Evolutionary conservation across 805 yeast genomes (phyloP).

Genomic region (Pichia insulana): DNA sequence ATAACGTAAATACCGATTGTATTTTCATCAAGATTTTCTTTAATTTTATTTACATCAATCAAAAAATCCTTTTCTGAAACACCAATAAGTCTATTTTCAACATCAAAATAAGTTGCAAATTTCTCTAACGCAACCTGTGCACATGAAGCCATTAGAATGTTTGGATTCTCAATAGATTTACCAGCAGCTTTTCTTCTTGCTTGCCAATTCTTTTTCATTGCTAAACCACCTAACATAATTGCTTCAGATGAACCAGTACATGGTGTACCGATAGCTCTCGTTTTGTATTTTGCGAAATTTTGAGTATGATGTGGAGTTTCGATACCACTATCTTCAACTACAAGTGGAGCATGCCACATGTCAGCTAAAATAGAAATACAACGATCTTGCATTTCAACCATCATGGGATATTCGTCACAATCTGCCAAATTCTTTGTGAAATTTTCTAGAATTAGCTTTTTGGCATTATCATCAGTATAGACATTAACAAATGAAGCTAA

Average conservation of each 20-base stretch:
- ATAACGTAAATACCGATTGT: conserved; percentile 88
- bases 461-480: conserved; percentile 43
- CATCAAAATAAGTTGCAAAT: conserved; percentile 90
- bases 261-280: conserved; percentile 69
- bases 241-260: conserved; percentile 95
- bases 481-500: conserved; percentile 89
- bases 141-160: conserved; percentile 84
- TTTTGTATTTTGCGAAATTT: conserved; percentile 5
- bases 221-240: conserved; percentile 86
- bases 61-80: conserved; percentile 56
- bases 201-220: conserved; percentile 89
- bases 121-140: conserved; percentile 93
- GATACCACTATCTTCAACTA: conserved; percentile 15
- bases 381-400: conserved; percentile 70
- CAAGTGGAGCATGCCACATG: conserved; percentile 67
- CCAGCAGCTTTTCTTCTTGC: conserved; percentile 51
- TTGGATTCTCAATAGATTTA: conserved; percentile 56
- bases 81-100: conserved; percentile 69
- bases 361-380: conserved; percentile 74
- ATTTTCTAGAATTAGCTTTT: conserved; percentile 55
- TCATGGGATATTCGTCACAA: conserved; percentile 85
- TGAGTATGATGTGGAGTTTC: conserved; percentile 10
- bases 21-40: conserved; percentile 71
- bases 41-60: conserved; percentile 52
- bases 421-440: conserved; percentile 84